Evolutionary conservation across 441 rosid species (phyloP).

Genomic region (Macaranga tanarius): DNA sequence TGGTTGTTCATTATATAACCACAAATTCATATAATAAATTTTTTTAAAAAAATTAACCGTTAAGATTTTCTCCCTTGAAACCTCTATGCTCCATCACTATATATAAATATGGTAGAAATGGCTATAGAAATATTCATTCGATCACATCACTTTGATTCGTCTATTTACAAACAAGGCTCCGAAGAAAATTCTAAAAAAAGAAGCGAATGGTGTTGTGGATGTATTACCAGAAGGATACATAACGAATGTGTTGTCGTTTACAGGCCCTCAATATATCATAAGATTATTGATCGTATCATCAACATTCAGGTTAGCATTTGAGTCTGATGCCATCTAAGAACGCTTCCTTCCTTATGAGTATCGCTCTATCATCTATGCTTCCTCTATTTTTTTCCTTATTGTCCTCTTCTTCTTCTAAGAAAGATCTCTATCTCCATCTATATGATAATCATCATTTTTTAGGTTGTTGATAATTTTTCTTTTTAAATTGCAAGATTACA

Average conservation of each 20-base stretch:
- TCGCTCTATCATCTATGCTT: constrained; percentile 20
- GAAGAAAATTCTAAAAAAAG: too few species aligned
- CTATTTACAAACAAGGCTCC: too few species aligned
- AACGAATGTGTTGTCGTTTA: constrained; percentile 22
- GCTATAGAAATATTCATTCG: too few species aligned
- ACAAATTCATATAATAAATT: too few species aligned
- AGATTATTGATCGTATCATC: constrained; percentile 39
- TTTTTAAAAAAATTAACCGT: constrained; percentile 4
- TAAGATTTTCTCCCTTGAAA: constrained; percentile 1
- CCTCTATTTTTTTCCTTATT: constrained; percentile 25
- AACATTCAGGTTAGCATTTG: constrained; percentile 40
- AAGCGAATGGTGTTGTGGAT: background rate
- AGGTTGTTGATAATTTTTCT: too few species aligned
- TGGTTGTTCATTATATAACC: too few species aligned
- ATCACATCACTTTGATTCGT: too few species aligned
- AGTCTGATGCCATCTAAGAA: constrained; percentile 60
- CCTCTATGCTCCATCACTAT: background rate
- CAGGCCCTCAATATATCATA: constrained; percentile 38
- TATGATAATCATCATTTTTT: constrained; percentile 51
- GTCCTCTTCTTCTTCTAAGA: constrained; percentile 32
- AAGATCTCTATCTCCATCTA: constrained; percentile 48
- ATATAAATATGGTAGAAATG: too few species aligned
- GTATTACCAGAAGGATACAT: constrained; percentile 26
- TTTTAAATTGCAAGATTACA: too few species aligned
- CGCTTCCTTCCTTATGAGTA: constrained; percentile 48